phyloP scores from a whole-genome alignment of 225 moss, liverwort and hornwort genomes.

The Physcomitrellopsis africana region DNA sequence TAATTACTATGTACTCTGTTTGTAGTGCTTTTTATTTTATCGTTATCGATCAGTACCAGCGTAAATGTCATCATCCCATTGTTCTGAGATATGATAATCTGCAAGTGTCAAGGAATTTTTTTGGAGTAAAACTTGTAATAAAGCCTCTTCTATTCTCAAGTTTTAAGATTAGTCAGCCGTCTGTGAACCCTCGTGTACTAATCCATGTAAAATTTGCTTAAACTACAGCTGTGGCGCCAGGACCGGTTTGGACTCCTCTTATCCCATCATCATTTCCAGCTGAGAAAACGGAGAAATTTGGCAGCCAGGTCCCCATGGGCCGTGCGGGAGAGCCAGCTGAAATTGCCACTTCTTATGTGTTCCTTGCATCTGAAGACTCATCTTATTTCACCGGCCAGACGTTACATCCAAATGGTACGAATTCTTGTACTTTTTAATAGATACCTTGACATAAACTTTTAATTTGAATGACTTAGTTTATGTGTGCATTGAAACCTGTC shows the following conservation, averaged over 20 bases:
- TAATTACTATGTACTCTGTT: neutral
- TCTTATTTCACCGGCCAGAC: conserved; percentile 92
- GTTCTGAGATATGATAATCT: too few species aligned
- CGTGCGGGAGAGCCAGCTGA: conserved; percentile 85
- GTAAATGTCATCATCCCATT: too few species aligned
- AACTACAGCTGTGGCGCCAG: conserved; percentile 77
- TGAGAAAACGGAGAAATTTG: conserved; percentile 66
- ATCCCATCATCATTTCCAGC: conserved; percentile 66
- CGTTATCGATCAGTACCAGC: too few species aligned
- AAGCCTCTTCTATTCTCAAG: neutral
- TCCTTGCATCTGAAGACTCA: conserved; percentile 78
- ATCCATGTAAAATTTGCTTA: neutral
- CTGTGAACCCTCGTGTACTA: neutral
- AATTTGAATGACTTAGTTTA: too few species aligned
- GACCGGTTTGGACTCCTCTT: conserved; percentile 89
- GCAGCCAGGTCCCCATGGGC: conserved; percentile 64
- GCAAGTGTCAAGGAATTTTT: too few species aligned
- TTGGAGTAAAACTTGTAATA: neutral
- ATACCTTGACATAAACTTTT: neutral
- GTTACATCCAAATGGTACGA: conserved; percentile 82
- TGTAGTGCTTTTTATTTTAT: too few species aligned
- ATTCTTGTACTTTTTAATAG: neutral
- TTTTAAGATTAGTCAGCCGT: neutral
- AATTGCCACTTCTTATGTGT: conserved; percentile 75
- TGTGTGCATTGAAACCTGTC: neutral